Percentiles rank a stretch among this genome's conserved stretches.
Conservation (phyloP, 2,329 filamentous ascomycete genomes). For the Diaporthe sp. region DNA sequence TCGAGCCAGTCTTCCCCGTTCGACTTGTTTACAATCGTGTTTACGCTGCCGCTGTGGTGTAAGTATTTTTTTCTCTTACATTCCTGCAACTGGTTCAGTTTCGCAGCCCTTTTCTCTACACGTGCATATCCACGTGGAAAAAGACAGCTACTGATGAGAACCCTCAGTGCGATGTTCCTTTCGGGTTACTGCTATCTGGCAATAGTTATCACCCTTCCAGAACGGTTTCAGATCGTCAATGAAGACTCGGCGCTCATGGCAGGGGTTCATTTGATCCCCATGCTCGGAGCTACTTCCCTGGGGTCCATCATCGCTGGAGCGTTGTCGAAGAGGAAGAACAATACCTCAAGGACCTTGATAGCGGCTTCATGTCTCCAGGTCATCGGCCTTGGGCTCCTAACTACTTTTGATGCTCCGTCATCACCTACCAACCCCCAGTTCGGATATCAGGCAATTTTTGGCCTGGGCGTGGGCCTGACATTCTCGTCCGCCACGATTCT, state of each 20-base stretch:
- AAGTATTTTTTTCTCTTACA: constrained; percentile 39
- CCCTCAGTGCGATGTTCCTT: constrained; percentile 62
- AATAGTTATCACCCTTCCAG: constrained; percentile 68
- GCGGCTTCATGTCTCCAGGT: constrained; percentile 62
- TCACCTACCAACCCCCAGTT: constrained; percentile 56
- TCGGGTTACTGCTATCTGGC: constrained; percentile 68
- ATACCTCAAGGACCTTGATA: constrained; percentile 62
- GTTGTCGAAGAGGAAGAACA: constrained; percentile 63
- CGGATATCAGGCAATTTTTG: constrained; percentile 66
- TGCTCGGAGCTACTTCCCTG: constrained; percentile 66
- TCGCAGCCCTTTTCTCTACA: no score
- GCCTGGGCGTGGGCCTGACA: constrained; percentile 68
- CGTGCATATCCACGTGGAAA: no score
- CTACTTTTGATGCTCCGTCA: constrained; percentile 49
- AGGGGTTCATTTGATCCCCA: constrained; percentile 67
- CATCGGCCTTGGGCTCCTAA: constrained; percentile 62
- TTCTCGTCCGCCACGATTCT: constrained; percentile 68
- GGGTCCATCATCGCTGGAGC: constrained; percentile 66
- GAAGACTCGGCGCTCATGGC: constrained; percentile 62
- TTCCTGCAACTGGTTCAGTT: not conserved
- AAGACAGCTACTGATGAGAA: not conserved
- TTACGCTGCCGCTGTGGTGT: constrained; percentile 63
- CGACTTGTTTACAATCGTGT: constrained; percentile 58
- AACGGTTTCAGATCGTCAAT: constrained; percentile 70
- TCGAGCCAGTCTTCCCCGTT: constrained; percentile 67